Conservation (phyloP, 352 stramenopile genomes). For the Halophytophthora batemanensis region DNA sequence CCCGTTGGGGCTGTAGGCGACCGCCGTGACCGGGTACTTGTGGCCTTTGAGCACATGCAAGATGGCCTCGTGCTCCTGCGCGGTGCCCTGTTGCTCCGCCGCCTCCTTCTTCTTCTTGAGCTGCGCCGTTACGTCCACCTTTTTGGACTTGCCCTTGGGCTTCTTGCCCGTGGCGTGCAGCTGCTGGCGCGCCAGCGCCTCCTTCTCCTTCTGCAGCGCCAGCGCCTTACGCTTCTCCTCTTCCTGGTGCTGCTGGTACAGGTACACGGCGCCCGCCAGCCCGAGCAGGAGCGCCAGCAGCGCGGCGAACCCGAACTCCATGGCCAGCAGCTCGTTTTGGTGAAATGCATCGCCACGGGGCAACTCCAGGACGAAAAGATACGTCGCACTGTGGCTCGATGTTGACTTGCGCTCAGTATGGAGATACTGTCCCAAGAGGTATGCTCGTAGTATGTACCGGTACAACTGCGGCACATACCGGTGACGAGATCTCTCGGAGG, state of each 20-base stretch:
- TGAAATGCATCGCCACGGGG: background rate
- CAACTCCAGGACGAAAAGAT: background rate
- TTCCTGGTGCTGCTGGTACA: slow-evolving; percentile 55
- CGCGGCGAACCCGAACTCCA: slow-evolving; percentile 31
- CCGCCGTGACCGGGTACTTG: slow-evolving; percentile 65
- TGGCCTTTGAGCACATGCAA: slow-evolving; percentile 62
- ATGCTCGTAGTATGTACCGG: too few species aligned
- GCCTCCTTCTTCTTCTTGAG: slow-evolving; percentile 55
- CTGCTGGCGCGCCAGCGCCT: slow-evolving; percentile 46
- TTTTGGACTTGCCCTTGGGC: slow-evolving; percentile 55
- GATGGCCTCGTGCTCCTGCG: slow-evolving; percentile 36
- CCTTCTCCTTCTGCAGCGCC: slow-evolving; percentile 44
- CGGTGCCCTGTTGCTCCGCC: slow-evolving; percentile 6
- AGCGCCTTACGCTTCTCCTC: slow-evolving; percentile 35
- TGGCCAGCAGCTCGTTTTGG: slow-evolving; percentile 1
- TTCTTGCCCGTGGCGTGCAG: slow-evolving; percentile 56
- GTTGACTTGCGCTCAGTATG: too few species aligned
- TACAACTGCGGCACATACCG: too few species aligned
- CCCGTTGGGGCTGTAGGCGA: slow-evolving; percentile 71
- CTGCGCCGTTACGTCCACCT: slow-evolving; percentile 69
- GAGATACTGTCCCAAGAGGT: too few species aligned
- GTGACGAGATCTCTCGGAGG: too few species aligned
- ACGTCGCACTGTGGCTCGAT: too few species aligned
- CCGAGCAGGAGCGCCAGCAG: slow-evolving; percentile 60
- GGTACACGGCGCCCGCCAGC: slow-evolving; percentile 50